Base-by-base conservation (phyloP, 179 eudicot species). In the Monotropa hypopitys region DNA sequence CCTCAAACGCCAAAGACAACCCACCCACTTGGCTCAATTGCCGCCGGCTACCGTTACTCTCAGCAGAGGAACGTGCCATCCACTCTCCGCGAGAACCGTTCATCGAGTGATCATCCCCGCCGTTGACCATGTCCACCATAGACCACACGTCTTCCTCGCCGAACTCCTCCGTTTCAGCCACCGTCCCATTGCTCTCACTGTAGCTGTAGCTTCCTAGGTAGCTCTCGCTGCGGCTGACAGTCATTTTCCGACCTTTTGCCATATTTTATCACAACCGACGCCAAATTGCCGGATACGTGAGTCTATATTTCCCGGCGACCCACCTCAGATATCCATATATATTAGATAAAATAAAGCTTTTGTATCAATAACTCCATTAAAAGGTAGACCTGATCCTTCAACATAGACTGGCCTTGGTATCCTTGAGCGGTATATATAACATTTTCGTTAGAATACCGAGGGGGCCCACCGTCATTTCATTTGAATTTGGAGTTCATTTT, bases 111-210 rank as follows among this genome's bases (percentile, higher is more conserved):
- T 71, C 82, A 15, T 50, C 79, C 9, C 67, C 82, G 26, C 72
- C 76, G 53, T 66, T 51, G 77, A 53, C 78, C 78, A 76, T 66
- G 63, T 63, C 83, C 10, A 82, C 79, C 82, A 76, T 59, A 7
- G 92, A 80, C 92, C 90, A 87, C 10, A 87, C 81, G 23, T 87
- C 92, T 0, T 85, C 88, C 50, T 89, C 90, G 42, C 77, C 77
- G 30, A 87, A 80, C 81, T 87, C 92, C 47, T 81, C 10, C 0
- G 46, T 50, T 5, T 75, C 82, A 33, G 13, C 26, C 7, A 23
- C 80, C 73, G 73, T 33, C 38, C 43, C 81, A 3, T 73, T 81
- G 68, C 74, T 74, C 12, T 80, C 77, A 66, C 74, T 66, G 73
- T 80, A 75, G 16, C 81, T 46, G 72, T 83, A 85, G 79, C 82